These are phyloP conservation scores for Phytophthora macrochlamydospora DNA, from an alignment of 352 stramenopile species.

Conservation along the genomic window DNA sequence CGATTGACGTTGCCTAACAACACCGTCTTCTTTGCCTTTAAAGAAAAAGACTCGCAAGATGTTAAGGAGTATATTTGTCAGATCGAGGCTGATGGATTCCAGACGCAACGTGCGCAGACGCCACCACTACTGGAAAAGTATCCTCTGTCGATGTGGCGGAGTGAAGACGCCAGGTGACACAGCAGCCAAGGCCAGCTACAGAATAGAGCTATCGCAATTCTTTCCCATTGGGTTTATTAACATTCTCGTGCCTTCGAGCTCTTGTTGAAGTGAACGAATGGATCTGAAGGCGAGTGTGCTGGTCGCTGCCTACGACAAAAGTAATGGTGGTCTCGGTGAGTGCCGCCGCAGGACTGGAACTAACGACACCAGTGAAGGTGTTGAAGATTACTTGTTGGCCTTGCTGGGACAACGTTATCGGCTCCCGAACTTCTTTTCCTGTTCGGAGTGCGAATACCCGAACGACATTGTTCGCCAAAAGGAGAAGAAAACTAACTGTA, in stretches of 20 bases:
- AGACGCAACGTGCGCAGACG: conserved; percentile 32
- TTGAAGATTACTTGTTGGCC: conserved; percentile 29
- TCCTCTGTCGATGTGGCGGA: background rate
- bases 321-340: conserved; percentile 14
- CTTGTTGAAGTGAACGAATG: conserved; percentile 22
- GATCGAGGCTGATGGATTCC: conserved; percentile 24
- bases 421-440: conserved; percentile 25
- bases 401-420: conserved; percentile 22
- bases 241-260: too few species aligned
- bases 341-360: background rate
- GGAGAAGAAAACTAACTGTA: conserved; percentile 36
- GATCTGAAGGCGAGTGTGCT: conserved; percentile 29
- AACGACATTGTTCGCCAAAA: conserved; percentile 41
- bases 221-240: conserved; percentile 14
- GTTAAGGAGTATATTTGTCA: conserved; percentile 16
- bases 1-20: conserved; percentile 43
- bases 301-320: conserved; percentile 28
- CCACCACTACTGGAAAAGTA: conserved; percentile 22
- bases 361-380: conserved; percentile 23
- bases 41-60: conserved; percentile 8
- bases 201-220: background rate
- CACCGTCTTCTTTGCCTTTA: conserved; percentile 48
- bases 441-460: conserved; percentile 31
- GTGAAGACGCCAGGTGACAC: background rate
- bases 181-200: background rate